Evolutionary conservation across 2,329 filamentous ascomycete species (phyloP), one percentile per base, ranked within the genome.

Genomic region (Leptographium lundbergii): DNA sequence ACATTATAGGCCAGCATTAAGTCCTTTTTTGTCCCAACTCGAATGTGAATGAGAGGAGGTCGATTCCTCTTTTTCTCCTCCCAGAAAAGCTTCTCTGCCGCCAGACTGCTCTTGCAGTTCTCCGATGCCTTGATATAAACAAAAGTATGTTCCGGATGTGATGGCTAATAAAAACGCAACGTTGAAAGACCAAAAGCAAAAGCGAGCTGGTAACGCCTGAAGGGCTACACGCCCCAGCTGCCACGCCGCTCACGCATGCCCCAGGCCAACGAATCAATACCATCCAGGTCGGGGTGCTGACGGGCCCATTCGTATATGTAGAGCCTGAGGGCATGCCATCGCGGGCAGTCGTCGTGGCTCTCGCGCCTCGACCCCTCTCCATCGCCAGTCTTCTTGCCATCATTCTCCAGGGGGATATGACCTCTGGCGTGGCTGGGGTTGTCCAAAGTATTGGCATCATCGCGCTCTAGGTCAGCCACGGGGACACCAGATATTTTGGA

Each of bases 301-400:
- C 87, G 79, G 27, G 88, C 91, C 92, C 92, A 97, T 70, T 96
- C 91, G 45, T 80, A 79, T 47, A 97, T 88, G 70, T 97, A 97
- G 48, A 85, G 69, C 67, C 86, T 86, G 51, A 97, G 75, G 1
- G 92, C 92, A 67, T 81, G 84, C 92, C 92, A 97, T 57, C 92
- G 80, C 58, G 85, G 76, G 59, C 77, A 77, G 54, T 88, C 87
- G 61, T 75, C 71, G 55, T 78, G 75, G 61, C 71, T 78, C 17
- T 36, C 68, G 10, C 14, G 11, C 42, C 25, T 56, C 3, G 24
- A n/a, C 19, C 4, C 25, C 7, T 14, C 2, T 10, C 56, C 22
- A 17, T 56, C 36, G 4, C 25, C 27, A 45, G 24, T 45, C 54
- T 42, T 56, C 14, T 32, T 52, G 47, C 48, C 65, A 63, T 72